Percentiles rank a stretch among this genome's conserved stretches.
Evolutionary conservation across 164 flowering plant genomes (phyloP).

Genomic region (Annona cherimola): DNA sequence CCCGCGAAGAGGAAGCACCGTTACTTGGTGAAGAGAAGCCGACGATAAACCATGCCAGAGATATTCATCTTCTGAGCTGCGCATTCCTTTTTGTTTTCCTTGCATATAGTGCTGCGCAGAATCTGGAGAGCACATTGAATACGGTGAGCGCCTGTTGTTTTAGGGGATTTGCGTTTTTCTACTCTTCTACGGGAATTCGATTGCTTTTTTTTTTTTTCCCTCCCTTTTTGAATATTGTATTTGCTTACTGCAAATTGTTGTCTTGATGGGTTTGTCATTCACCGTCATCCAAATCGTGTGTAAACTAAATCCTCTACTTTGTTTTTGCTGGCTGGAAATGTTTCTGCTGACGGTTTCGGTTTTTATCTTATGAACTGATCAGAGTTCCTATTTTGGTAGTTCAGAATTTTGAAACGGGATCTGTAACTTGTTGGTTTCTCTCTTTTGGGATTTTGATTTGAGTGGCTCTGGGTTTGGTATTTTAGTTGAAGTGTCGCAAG

Average conservation of each 20-base stretch:
- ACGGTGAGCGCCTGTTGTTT: constrained; percentile 39
- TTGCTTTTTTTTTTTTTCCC: no score
- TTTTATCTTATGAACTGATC: no score
- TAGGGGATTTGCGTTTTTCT: not conserved
- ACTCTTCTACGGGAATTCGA: no score
- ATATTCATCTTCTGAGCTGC: constrained; percentile 69
- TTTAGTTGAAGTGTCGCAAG: not conserved
- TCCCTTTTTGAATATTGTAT: no score
- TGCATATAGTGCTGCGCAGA: constrained; percentile 94
- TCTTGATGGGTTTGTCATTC: no score
- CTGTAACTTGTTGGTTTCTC: no score
- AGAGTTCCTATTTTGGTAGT: not conserved
- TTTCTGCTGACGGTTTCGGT: no score
- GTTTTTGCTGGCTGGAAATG: no score
- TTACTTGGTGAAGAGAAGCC: constrained; percentile 29
- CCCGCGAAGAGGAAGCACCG: constrained; percentile 44
- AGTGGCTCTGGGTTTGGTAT: not conserved
- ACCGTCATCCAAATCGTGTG: no score
- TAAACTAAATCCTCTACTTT: no score
- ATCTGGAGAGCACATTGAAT: constrained; percentile 72
- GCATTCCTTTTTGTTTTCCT: constrained; percentile 72
- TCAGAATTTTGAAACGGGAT: not conserved
- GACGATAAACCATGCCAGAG: constrained; percentile 41
- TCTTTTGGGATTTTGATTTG: no score
- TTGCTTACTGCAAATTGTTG: no score